These are phyloP conservation scores for Gossypium turneri DNA, from an alignment of 345 rosid species.

Conservation along the genomic window DNA sequence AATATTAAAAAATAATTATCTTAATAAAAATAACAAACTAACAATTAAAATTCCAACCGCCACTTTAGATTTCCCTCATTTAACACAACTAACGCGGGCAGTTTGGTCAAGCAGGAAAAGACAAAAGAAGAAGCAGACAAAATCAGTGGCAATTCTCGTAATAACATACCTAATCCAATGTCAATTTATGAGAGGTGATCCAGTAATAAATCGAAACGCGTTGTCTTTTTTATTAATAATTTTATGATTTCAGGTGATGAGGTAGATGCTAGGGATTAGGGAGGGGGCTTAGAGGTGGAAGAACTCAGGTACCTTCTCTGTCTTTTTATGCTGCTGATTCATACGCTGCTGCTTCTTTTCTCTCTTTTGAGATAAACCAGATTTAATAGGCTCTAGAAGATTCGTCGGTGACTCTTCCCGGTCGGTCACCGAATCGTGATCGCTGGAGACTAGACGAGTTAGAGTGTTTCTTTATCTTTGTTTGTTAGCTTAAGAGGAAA, in stretches of 20 bases:
- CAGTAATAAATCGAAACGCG: neutral
- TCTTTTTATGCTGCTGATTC: slow-evolving; percentile 10
- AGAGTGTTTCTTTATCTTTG: neutral
- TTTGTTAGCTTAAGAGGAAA: slow-evolving; percentile 2
- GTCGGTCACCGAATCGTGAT: slow-evolving; percentile 14
- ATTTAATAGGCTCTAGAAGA: neutral
- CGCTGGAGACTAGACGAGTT: slow-evolving; percentile 13
- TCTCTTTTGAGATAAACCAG: neutral
- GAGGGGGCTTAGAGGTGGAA: neutral
- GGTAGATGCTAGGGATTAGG: neutral
- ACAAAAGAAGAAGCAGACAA: slow-evolving; percentile 11
- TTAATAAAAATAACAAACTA: too few species aligned
- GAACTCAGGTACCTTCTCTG: neutral
- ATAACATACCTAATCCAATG: neutral
- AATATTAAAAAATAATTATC: too few species aligned
- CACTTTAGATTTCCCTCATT: neutral
- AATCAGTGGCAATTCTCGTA: slow-evolving; percentile 5
- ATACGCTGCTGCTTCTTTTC: neutral
- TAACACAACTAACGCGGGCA: neutral
- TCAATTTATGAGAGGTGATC: neutral
- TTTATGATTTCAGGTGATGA: slow-evolving; percentile 3
- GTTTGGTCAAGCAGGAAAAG: neutral
- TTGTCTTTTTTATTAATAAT: neutral
- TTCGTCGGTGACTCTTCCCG: slow-evolving; percentile 12
- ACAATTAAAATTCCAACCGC: neutral